phyloP scores from a whole-genome alignment of 2,329 filamentous ascomycete species.

The Furcasterigmium furcatum region DNA sequence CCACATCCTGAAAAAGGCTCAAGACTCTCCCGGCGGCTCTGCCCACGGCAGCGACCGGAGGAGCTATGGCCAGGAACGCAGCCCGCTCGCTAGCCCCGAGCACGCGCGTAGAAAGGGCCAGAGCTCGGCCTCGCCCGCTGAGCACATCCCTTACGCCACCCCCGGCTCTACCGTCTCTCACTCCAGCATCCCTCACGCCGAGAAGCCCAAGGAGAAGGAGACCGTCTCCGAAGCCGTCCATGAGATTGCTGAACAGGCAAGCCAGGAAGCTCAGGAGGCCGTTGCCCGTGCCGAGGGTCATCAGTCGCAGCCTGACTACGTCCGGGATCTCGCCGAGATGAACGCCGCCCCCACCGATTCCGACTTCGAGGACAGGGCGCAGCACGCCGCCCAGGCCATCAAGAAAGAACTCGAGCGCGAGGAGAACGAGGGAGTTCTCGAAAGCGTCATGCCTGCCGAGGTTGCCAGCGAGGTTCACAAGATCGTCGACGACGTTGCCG shows the following conservation, averaged over 20 bases:
- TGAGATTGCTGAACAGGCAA: conserved; percentile 54
- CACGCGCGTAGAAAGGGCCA: conserved; percentile 35
- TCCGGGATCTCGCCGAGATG: conserved; percentile 47
- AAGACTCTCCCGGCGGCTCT: conserved; percentile 28
- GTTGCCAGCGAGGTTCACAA: conserved; percentile 46
- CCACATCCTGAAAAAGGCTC: conserved; percentile 50
- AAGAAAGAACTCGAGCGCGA: conserved; percentile 53
- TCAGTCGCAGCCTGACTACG: conserved; percentile 52
- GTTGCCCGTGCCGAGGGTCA: conserved; percentile 53
- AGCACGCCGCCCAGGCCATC: conserved; percentile 42
- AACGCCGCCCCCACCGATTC: conserved; percentile 48
- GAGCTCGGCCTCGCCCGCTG: conserved; percentile 20
- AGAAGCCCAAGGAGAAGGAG: conserved; percentile 43
- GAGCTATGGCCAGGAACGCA: conserved; percentile 36
- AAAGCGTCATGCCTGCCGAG: conserved; percentile 47
- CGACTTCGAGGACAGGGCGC: conserved; percentile 49
- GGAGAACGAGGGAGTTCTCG: conserved; percentile 48
- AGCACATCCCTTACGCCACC: conserved; percentile 11
- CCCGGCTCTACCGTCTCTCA: conserved; percentile 13
- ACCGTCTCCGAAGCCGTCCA: conserved; percentile 69
- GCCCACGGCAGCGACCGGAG: conserved; percentile 38
- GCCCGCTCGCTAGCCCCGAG: conserved; percentile 41
- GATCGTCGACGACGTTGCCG: conserved; percentile 53
- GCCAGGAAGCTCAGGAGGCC: conserved; percentile 60
- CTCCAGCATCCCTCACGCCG: conserved; percentile 12